A percentile compares a stretch with the other conserved stretches of the same genome.
Evolutionary conservation across 2,329 filamentous ascomycete genomes (phyloP).

Genomic region (Aciculosporium take): DNA sequence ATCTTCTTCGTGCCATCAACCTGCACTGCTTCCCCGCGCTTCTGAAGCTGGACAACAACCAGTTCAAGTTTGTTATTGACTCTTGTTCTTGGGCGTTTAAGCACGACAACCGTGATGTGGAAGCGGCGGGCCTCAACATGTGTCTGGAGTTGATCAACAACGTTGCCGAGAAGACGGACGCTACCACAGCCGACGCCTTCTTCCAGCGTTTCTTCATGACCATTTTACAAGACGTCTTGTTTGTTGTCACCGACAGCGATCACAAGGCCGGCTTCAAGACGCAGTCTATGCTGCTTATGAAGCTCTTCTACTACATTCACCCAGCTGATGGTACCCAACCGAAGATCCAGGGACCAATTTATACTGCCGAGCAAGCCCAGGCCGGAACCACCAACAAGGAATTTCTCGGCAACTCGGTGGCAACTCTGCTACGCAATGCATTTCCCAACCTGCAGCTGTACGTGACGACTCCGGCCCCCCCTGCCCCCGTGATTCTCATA

Average conservation of each 20-base stretch:
- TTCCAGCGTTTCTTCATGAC: conserved; percentile 96
- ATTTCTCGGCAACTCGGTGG: conserved; percentile 79
- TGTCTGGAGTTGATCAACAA: conserved; percentile 95
- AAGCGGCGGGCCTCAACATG: conserved; percentile 94
- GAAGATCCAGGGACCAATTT: conserved; percentile 88
- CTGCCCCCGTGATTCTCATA: too few relatives aligned
- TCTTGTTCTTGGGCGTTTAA: conserved; percentile 99
- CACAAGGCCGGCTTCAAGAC: conserved; percentile 99
- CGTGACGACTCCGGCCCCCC: conserved; percentile 26
- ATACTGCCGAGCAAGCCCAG: conserved; percentile 68
- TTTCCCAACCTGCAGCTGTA: conserved; percentile 88
- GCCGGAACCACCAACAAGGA: conserved; percentile 78
- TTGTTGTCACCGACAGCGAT: conserved; percentile 90
- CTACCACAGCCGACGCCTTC: conserved; percentile 77
- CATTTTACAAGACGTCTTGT: conserved; percentile 96
- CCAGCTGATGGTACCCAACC: conserved; percentile 51
- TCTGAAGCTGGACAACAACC: conserved; percentile 82
- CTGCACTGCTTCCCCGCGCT: conserved; percentile 91
- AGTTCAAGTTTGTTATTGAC: conserved; percentile 99
- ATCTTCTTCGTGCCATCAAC: conserved; percentile 89
- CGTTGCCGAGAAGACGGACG: conserved; percentile 84
- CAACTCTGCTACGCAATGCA: conserved; percentile 69
- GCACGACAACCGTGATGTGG: conserved; percentile 96
- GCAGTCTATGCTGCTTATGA: conserved; percentile 81
- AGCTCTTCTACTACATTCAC: conserved; percentile 93